Conservation (phyloP, 2,329 filamentous ascomycete species). For the Cytospora piceae region DNA sequence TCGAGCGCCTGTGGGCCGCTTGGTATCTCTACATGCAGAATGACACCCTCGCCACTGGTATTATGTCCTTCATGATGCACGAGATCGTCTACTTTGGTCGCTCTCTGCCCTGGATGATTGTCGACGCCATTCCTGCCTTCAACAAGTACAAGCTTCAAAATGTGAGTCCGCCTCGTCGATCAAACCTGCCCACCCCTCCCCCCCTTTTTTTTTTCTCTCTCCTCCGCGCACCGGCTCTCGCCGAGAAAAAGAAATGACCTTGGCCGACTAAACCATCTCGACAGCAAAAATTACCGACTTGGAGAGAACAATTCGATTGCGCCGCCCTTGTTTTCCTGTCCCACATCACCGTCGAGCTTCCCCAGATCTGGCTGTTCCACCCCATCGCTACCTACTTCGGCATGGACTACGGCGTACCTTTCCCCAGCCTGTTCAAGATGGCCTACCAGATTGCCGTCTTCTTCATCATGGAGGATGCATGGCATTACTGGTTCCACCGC, state of each 20-base stretch:
- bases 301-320: conserved; percentile 92
- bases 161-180: conserved; percentile 51
- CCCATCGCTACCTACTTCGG: conserved; percentile 92
- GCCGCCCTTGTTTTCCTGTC: conserved; percentile 89
- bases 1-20: conserved; percentile 88
- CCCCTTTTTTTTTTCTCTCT: conserved; percentile 7
- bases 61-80: conserved; percentile 97
- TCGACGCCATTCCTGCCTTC: conserved; percentile 86
- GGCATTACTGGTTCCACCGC: conserved; percentile 98
- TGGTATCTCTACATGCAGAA: conserved; percentile 99
- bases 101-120: conserved; percentile 86
- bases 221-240: not conserved
- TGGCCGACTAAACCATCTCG: conserved; percentile 33
- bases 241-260: conserved; percentile 10
- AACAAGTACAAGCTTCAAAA: conserved; percentile 94
- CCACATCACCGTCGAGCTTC: conserved; percentile 97
- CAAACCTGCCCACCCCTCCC: not conserved
- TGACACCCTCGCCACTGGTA: conserved; percentile 92
- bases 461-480: conserved; percentile 94
- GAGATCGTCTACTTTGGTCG: conserved; percentile 94
- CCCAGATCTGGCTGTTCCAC: conserved; percentile 99
- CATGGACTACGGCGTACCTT: conserved; percentile 85
- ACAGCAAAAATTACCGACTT: conserved; percentile 82
- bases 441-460: conserved; percentile 89
- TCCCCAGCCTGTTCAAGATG: conserved; percentile 85